Conservation (phyloP, 108 stramenopile genomes). For the Phaeodactylum tricornutum region DNA sequence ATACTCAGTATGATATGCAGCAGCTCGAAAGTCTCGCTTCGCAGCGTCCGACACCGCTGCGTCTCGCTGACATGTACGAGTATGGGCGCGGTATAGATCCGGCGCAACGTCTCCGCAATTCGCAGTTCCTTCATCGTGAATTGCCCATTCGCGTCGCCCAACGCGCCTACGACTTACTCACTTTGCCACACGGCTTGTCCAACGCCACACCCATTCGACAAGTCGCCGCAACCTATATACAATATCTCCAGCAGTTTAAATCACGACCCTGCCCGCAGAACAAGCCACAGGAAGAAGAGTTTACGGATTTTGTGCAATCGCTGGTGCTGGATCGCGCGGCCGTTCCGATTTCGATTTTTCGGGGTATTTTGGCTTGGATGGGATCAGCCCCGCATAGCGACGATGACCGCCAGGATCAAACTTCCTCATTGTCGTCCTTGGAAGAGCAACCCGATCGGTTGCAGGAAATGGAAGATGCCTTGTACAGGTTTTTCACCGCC, state of each 20-base stretch:
- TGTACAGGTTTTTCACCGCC: slow-evolving; percentile 87
- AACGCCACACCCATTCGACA: slow-evolving; percentile 47
- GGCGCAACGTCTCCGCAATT: slow-evolving; percentile 66
- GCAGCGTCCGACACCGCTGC: slow-evolving; percentile 64
- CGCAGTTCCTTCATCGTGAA: slow-evolving; percentile 80
- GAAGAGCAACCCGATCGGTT: slow-evolving; percentile 29
- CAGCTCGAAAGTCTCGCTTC: no score
- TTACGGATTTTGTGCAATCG: slow-evolving; percentile 37
- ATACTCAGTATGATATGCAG: no score
- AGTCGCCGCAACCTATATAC: slow-evolving; percentile 63
- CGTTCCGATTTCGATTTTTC: slow-evolving; percentile 65
- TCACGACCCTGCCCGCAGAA: slow-evolving; percentile 43
- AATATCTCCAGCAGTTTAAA: slow-evolving; percentile 54
- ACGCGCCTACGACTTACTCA: slow-evolving; percentile 77
- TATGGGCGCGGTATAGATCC: slow-evolving; percentile 47
- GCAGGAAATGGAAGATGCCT: slow-evolving; percentile 80
- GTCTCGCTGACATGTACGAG: slow-evolving; percentile 78
- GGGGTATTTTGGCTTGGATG: slow-evolving; percentile 42
- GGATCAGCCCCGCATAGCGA: background rate
- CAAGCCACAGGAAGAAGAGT: slow-evolving; percentile 44
- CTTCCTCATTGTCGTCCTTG: background rate
- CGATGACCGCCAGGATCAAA: background rate
- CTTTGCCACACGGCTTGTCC: slow-evolving; percentile 69
- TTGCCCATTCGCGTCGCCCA: slow-evolving; percentile 89
- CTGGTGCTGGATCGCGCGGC: slow-evolving; percentile 62